Percentiles rank a stretch among this genome's conserved stretches.
Evolutionary conservation across 345 rosid genomes (phyloP).

Genomic region (Aethionema arabicum): DNA sequence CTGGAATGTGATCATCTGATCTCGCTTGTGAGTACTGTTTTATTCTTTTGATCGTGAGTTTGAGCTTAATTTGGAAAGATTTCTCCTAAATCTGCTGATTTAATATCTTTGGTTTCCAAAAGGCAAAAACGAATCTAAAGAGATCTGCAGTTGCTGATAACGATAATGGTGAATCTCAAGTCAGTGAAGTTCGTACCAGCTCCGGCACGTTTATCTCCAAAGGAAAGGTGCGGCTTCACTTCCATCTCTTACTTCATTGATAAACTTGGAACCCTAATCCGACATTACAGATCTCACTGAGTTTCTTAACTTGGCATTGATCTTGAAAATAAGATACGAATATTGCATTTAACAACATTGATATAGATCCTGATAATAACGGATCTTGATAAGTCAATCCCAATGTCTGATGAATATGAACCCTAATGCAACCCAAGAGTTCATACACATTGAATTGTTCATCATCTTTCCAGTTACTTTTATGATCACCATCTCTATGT

Average conservation of each 20-base stretch:
- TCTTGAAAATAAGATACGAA: background rate
- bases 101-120: constrained; percentile 17
- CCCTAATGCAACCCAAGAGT: constrained; percentile 9
- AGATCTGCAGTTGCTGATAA: constrained; percentile 96
- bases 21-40: constrained; percentile 60
- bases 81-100: constrained; percentile 13
- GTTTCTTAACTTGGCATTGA: constrained; percentile 1
- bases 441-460: background rate
- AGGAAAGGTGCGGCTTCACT: constrained; percentile 55
- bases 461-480: background rate
- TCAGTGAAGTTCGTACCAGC: constrained; percentile 88
- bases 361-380: background rate
- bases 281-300: constrained; percentile 8
- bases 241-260: background rate
- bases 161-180: constrained; percentile 72
- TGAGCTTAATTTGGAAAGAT: constrained; percentile 21
- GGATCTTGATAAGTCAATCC: constrained; percentile 15
- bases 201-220: constrained; percentile 93
- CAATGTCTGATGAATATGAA: background rate
- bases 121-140: constrained; percentile 90
- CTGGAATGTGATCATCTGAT: constrained; percentile 95
- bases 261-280: background rate
- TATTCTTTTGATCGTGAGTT: background rate
- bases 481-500: constrained; percentile 5
- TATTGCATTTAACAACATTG: background rate